Base-by-base conservation (phyloP, 306 rosid genomes). In the Cucumis hystrix region DNA sequence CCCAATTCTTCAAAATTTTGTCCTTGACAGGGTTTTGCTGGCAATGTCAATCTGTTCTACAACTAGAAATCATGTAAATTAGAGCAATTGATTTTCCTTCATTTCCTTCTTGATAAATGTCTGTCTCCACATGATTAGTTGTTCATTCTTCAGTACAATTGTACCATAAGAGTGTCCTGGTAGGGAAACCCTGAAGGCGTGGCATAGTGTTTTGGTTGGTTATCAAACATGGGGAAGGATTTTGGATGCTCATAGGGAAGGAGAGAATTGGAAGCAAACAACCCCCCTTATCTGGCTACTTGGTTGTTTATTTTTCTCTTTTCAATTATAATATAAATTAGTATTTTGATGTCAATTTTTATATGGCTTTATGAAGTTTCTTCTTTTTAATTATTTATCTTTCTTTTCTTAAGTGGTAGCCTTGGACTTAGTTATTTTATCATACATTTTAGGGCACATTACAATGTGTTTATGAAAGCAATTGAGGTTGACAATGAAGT, bases 391-490 rank as follows among this genome's bases (percentile, higher is more conserved):
- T 10, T 60, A 43, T 47, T 80, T 85, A 55, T 80, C 74, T 76
- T 77, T 65, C 56, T 57, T 83, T 49, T 82, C 68, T 75, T 82
- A 74, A 57, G 60, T 75, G 17, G 73, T 76, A 65, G 84, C 71
- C 79, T 82, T 51, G 75, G 82, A 56, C 80, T 77, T 85, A 86
- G 83, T 82, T 79, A 54, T 77, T 55, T 66, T 70, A 75, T 61
- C 63, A 28, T 74, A 66, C 77, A 81, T 79, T 78, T 76, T 87
- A 93, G 98, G 88, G 84, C 92, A 77, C 99, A 96, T 84, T 92
- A 92, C 88, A 96, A 91, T 79, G 97, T 83, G 81, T 13, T 80
- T 76, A 56, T 96, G 97, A 88, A 88, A 90, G 88, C 85, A 30
- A 59, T 96, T 84, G 89, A 89, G 87, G 96, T 92, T 43, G 91